Base-by-base conservation (phyloP, 495 filamentous ascomycete genomes). In the Daldinia vernicosa region DNA sequence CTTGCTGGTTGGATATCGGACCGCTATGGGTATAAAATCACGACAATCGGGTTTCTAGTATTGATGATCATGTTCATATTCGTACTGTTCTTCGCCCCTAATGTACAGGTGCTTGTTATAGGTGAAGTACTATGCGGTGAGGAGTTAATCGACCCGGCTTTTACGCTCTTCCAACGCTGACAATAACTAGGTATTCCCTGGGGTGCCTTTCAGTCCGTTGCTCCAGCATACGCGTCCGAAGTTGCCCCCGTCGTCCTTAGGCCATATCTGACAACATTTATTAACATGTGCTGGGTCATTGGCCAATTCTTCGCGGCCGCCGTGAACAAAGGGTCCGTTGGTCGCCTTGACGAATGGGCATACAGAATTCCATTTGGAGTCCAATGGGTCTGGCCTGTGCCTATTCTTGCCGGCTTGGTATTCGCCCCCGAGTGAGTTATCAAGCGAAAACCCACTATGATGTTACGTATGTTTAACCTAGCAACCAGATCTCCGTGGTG, bases 351-450 rank as follows among this genome's bases (percentile, higher is more conserved):
- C 56, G 74, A 90, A 67, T 91, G 88, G 86, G 84, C 87, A 2
- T 92, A 90, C 73, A 81, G 85, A 8, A 86, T 89, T 66, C 89
- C 89, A 0, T 91, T 87, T 60, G 87, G 81, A 3, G 63, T 91
- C 4, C 91, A 93, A 74, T 93, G 91, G 91, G 86, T 93, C 76
- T 93, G 89, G 89, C 89, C 90, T 1, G 70, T 90, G 17, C 89
- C 90, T 0, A 81, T 93, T 22, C 81, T 90, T 33, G 84, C 87
- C 60, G 88, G 84, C 2, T 80, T 88, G 19, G 71, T 82, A 53
- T 84, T 91, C 35, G 89, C 89, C 0, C 91, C 91, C 5, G 91
- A 93, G 77, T 78, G 35, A 62, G 70, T 67, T 11, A 1, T 24
- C 35, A 15, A 47, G 19, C n/a, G 1, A 3, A 50, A n/a, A 8